Evolutionary conservation across 73 alveolate genomes (phyloP).

Genomic region (Uronychia setigera): DNA sequence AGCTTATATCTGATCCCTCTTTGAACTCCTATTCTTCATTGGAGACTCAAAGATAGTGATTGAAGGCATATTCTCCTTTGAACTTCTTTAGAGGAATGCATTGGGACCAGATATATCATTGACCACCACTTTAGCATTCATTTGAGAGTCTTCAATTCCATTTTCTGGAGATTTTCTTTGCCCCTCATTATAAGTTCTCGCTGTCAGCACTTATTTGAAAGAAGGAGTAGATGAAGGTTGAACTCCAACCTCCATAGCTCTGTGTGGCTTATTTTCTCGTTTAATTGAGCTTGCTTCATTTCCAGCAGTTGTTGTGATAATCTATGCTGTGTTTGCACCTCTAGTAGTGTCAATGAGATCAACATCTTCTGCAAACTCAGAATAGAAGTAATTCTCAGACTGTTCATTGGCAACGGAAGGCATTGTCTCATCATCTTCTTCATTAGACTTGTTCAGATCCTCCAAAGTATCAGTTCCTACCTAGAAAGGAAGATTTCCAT

Average conservation of each 20-base stretch:
- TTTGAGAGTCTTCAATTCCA: neutral
- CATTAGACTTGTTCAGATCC: no score
- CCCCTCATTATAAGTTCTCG: neutral
- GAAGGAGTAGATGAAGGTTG: neutral
- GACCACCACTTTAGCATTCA: neutral
- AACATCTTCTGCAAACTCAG: neutral
- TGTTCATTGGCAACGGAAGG: neutral
- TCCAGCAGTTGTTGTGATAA: no score
- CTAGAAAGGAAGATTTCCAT: no score
- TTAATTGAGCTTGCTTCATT: no score
- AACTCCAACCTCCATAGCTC: neutral
- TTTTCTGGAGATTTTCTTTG: neutral
- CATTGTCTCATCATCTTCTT: neutral
- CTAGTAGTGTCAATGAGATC: neutral
- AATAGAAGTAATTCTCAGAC: neutral
- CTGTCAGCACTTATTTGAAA: neutral
- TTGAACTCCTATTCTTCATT: neutral
- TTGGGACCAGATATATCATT: no score
- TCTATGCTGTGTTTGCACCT: neutral
- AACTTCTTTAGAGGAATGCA: no score
- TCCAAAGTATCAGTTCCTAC: no score
- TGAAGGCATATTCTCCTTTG: no score
- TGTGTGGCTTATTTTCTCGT: no score
- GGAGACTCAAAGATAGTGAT: neutral
- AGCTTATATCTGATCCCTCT: neutral